Base-by-base conservation (phyloP, 352 stramenopile species). In the Peronospora farinosa region DNA sequence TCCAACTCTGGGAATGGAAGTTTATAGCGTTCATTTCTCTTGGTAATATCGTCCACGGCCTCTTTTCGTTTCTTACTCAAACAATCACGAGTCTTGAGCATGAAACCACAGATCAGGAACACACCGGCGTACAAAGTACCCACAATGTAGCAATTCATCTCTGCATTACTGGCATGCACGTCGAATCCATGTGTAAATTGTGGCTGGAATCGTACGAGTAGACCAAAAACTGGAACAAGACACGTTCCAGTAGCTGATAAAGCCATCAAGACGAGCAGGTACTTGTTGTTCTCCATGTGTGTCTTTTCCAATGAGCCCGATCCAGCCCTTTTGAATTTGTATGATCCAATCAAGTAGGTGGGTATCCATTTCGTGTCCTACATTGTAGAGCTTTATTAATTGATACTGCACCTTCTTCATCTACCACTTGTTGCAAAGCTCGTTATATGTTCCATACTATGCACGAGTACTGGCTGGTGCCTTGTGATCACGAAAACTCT, bases 401-500 rank as follows among this genome's bases (percentile, higher is more conserved):
- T 27, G 23, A 5, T 27, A 27, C 23, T 27, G 23, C 23, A 27
- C 23, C 23, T 27, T 23, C 2, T 23, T 27, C 23, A 7, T 27
- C 3, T 27, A 27, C 23, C 23, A 7, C n/a, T 27, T 27, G 23
- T 4, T 27, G 23, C 23, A 27, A 27, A 27, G 2, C 23, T 27
- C 23, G 23, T 5, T 27, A 27, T 5, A 27, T 15, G 11, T 15
- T 7, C 31, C 1, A 25, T 28, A 6, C 17, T 57, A 65, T 37
- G 45, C 35, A 15, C 40, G 52, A 16, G 38, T 44, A 38, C 15
- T 61, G 35, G 45, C 33, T 11, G 72, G 70, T 19, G 64, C 46
- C 57, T 84, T 86, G 63, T 85, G 68, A 52, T 92, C 75, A 28
- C 74, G 76, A 55, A 92, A 92, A 61, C 74, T 91, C 61, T 92